These are phyloP conservation scores for Trichosporon faecale DNA, from an alignment of 1,284 basidiomycete genomes.

Conservation along the genomic window DNA sequence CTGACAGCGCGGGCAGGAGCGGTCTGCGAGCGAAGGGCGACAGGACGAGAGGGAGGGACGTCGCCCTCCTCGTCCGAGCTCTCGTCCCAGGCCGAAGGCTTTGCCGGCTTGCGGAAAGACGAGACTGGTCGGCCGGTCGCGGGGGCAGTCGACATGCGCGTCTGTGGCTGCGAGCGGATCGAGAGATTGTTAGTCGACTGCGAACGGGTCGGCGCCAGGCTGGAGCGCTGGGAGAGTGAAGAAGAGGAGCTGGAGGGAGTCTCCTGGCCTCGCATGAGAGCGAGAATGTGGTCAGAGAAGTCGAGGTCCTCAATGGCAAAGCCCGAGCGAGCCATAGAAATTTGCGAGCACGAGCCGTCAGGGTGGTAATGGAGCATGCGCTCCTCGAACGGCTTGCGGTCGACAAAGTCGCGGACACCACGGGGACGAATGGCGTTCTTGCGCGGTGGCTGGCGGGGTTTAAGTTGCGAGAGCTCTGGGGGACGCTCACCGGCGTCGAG, in stretches of 20 bases:
- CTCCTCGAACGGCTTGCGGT: conserved; percentile 45
- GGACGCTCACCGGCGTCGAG: conserved; percentile 37
- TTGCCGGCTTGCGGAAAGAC: conserved; percentile 21
- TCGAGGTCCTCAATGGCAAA: conserved; percentile 47
- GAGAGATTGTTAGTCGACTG: background rate
- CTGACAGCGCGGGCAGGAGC: conserved; percentile 25
- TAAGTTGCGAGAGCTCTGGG: background rate
- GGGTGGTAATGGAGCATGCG: conserved; percentile 39
- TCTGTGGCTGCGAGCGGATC: background rate
- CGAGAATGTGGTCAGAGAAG: conserved; percentile 40
- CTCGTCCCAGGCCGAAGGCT: conserved; percentile 24
- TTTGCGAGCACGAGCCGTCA: conserved; percentile 33
- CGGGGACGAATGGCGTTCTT: conserved; percentile 28
- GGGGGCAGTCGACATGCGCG: background rate
- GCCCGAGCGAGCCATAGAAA: conserved; percentile 43
- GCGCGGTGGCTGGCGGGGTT: conserved; percentile 15
- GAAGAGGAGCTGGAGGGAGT: conserved; percentile 15
- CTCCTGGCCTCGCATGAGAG: conserved; percentile 35
- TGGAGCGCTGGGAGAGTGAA: background rate
- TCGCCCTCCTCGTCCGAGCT: conserved; percentile 25
- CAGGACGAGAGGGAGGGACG: conserved; percentile 9
- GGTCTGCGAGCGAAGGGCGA: conserved; percentile 11
- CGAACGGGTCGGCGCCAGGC: background rate
- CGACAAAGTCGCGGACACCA: conserved; percentile 43
- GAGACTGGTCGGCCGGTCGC: background rate